Conservation (phyloP, 495 filamentous ascomycete species). For the Xylaria curta region DNA sequence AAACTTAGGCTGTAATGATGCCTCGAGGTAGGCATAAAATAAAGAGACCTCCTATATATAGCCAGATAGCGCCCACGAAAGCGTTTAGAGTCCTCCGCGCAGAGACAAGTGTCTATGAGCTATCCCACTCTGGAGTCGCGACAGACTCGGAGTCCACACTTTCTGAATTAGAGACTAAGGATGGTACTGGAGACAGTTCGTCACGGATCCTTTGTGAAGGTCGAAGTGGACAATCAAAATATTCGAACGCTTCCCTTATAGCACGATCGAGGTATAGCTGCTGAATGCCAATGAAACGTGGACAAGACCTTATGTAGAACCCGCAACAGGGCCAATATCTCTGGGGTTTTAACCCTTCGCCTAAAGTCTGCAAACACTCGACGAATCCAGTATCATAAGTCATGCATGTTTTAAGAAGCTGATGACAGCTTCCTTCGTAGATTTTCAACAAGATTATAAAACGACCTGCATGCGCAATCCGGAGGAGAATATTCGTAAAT, state of each 20-base stretch:
- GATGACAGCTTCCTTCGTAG: neutral
- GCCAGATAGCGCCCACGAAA: no score
- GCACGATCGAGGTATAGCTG: neutral
- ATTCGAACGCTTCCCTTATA: neutral
- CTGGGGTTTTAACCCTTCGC: neutral
- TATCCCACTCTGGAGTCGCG: no score
- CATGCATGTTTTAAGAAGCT: neutral
- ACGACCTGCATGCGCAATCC: neutral
- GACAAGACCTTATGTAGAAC: neutral
- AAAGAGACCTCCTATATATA: no score
- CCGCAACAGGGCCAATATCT: no score
- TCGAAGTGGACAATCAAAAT: neutral
- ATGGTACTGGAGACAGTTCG: neutral
- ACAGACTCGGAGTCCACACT: neutral
- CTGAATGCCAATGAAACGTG: neutral
- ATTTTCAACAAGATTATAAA: neutral
- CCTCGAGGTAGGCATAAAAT: no score
- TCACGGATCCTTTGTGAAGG: neutral
- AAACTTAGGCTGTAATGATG: no score
- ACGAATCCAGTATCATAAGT: neutral
- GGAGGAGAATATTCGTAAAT: neutral
- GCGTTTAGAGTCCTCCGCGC: neutral
- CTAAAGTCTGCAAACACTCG: neutral
- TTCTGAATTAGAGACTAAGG: neutral
- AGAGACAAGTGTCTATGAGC: neutral